Evolutionary conservation across 2,329 filamentous ascomycete species (phyloP), one percentile per base, ranked within the genome.

Genomic region (Beauveria bassiana): DNA sequence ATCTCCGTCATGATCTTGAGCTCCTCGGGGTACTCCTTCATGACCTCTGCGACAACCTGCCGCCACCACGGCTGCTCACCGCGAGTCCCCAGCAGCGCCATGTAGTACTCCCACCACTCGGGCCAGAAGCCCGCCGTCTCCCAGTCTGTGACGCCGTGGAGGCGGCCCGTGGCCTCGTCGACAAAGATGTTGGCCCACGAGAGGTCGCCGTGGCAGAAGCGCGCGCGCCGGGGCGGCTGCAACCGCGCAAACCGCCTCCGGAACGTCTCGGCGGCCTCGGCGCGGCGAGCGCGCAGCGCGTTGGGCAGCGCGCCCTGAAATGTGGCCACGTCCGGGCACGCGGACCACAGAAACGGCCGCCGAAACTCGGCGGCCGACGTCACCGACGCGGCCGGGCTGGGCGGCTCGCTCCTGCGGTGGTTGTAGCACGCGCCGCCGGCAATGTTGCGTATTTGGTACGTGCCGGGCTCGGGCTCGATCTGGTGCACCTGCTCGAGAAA

Each of bases 141-240:
- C 85, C 84, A 87, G 66, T 87, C 85, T 0, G 87, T 74, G 2
- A 87, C 61, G 1, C 83, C 85, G 0, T 65, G 72, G 7, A 87
- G 67, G 7, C 66, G 55, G 61, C 79, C 80, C 0, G 74, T 76
- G 1, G 69, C 57, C 0, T 70, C 65, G 57, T 73, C 68, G 16
- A 74, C 65, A 10, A 74, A 62, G 22, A 75, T 72, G 51, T 74
- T 74, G 6, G 68, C 65, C 14, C 69, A 66, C 34, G 71, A 72
- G 7, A 74, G 66, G 57, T 73, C 71, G 3, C 69, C 69, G 53
- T 73, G 72, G 5, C 71, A 70, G 26, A 74, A 73, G 16, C 24
- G 20, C 24, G 61, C 46, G 24, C 24, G 24, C n/a, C n/a, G 45
- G 45, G 45, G n/a, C n/a, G 45, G 8, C 45, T 22, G 45, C 45